These are phyloP conservation scores for Circinella umbellata DNA, from an alignment of 371 early-diverging fungal genomes.

Conservation along the genomic window DNA sequence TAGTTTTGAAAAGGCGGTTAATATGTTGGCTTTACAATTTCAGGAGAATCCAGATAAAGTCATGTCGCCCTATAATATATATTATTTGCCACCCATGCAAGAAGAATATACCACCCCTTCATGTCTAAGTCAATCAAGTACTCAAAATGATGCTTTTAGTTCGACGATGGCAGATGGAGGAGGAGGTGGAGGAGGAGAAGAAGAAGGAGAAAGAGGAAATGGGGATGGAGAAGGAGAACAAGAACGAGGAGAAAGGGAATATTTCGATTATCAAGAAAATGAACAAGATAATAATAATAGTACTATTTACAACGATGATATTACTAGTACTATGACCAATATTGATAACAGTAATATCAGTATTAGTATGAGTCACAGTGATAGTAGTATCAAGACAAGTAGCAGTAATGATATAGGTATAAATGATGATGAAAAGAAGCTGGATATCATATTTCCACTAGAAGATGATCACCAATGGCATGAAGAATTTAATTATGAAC, in stretches of 20 bases:
- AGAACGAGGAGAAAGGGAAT: too few relatives aligned
- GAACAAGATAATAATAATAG: too few relatives aligned
- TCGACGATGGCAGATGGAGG: background rate
- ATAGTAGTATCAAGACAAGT: background rate
- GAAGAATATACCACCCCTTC: background rate
- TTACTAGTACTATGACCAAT: too few relatives aligned
- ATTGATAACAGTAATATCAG: background rate
- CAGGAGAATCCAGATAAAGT: conserved; percentile 19
- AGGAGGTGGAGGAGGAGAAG: background rate
- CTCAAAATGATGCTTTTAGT: too few relatives aligned
- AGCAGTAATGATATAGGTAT: background rate
- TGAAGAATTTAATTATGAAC: conserved; percentile 3
- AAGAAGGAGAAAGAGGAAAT: too few relatives aligned
- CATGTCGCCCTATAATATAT: conserved; percentile 32
- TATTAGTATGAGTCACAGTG: background rate
- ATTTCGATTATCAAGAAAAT: background rate
- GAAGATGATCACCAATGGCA: background rate
- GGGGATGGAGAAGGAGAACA: too few relatives aligned
- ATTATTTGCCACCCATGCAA: conserved; percentile 19
- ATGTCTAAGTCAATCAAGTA: too few relatives aligned
- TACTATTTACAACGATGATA: too few relatives aligned
- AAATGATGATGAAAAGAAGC: too few relatives aligned
- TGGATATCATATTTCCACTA: background rate
- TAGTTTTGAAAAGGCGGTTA: conserved; percentile 28
- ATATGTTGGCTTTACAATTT: conserved; percentile 19